A percentile compares a stretch with the other conserved stretches of the same genome.
phyloP scores from a whole-genome alignment of 2,329 filamentous ascomycete species.

The Phaeosphaeriaceae sp. region DNA sequence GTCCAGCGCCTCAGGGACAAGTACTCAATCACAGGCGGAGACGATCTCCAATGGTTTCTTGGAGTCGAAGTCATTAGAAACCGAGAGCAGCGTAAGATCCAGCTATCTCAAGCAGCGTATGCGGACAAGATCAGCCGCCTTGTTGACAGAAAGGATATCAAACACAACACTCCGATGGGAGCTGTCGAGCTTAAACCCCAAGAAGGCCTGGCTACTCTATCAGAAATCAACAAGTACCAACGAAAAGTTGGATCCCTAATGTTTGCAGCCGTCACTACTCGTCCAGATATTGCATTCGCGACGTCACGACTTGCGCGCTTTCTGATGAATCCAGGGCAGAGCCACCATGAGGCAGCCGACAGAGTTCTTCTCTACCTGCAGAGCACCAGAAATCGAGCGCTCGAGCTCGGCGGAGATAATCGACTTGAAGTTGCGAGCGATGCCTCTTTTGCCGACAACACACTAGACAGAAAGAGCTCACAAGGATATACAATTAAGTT shows the following conservation, averaged over 20 bases:
- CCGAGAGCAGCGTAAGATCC: not conserved
- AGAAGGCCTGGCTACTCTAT: not conserved
- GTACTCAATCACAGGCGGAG: not conserved
- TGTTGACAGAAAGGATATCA: not conserved
- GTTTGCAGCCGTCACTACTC: not conserved
- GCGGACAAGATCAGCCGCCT: too few relatives aligned
- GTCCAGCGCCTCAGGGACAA: not conserved
- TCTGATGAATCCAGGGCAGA: not conserved
- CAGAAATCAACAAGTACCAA: not conserved
- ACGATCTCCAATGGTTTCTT: constrained; percentile 1
- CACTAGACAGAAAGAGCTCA: not conserved
- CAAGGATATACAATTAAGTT: constrained; percentile 1
- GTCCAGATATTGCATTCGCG: not conserved
- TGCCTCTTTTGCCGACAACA: not conserved
- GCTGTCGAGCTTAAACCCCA: not conserved
- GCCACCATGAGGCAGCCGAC: not conserved
- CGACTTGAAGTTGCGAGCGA: constrained; percentile 2
- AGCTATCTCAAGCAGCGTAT: not conserved
- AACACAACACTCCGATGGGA: not conserved
- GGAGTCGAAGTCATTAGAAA: not conserved
- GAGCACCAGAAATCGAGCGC: too few relatives aligned
- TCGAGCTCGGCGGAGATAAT: too few relatives aligned
- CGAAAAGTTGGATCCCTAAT: not conserved
- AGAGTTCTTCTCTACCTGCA: not conserved
- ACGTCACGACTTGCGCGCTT: not conserved